Evolutionary conservation across 176 grass and related monocot genomes (phyloP), one percentile per base, ranked within the genome.

Genomic region (Olyra latifolia): DNA sequence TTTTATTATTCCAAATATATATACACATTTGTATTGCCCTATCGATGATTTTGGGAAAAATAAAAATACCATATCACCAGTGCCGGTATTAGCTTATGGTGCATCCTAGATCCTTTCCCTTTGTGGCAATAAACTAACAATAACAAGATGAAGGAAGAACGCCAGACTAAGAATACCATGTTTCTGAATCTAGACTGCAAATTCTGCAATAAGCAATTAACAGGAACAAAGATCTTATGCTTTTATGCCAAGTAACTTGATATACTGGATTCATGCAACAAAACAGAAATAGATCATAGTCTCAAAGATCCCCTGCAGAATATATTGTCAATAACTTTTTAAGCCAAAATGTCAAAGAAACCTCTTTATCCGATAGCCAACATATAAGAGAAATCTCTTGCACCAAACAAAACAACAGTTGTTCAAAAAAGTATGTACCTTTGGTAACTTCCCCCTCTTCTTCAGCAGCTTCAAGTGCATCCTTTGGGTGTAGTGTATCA

Each of bases 381-480:
- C 38, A 74, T 15, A 71, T 30, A 23, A 30, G 58, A 78, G 23
- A 59, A 43, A 62, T 32, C 13, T 56, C 20, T 56, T 28, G 68
- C 10, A 65, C 45, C 8, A 42, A 75, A 19, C 38, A n/a, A 12
- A 60, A 50, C 7, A 74, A 73, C 20, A 87, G 65, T 42, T 16
- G 38, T 27, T 48, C 67, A 67, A 15, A 74, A 79, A 85, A 70
- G 15, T 50, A 44, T 62, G 78, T 66, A 98, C 95, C 88, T 95
- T 98, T 78, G 95, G 92, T 72, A 95, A 43, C 75, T 95, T 98
- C 12, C 90, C 95, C 83, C 68, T 92, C 78, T 95, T 98, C 82
- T 98, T 98, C 73, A 98, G 77, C 88, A 98, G 67, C 46, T 95
- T 98, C 86, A 95, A 85, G 59, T 95, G 95, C 92, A 98, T 89